Conservation (phyloP, 2,329 filamentous ascomycete genomes). For the Aureobasidium sp. region DNA sequence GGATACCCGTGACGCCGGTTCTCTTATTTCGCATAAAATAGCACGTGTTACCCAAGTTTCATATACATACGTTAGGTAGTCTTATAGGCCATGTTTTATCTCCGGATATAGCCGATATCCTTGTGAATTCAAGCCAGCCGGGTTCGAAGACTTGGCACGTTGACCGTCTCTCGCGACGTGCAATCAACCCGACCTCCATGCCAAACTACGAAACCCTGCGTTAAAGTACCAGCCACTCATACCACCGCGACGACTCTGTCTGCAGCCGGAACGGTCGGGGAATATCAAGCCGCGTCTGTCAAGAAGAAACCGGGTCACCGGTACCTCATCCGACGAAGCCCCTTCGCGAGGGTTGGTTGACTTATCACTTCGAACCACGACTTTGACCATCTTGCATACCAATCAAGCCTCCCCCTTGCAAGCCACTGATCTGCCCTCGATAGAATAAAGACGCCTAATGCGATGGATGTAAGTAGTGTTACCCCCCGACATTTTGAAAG, state of each 20-base stretch:
- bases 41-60: background rate
- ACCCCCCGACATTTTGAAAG: background rate
- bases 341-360: background rate
- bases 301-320: slow-evolving; percentile 5
- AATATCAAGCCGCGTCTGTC: background rate
- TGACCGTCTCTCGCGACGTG: background rate
- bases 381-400: slow-evolving; percentile 10
- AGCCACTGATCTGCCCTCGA: slow-evolving; percentile 4
- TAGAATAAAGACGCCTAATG: background rate
- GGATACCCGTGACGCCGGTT: background rate
- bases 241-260: background rate
- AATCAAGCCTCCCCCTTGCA: slow-evolving; percentile 9
- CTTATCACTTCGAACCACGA: slow-evolving; percentile 8
- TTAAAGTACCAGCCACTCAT: background rate
- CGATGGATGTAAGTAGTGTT: slow-evolving; percentile 11
- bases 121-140: background rate
- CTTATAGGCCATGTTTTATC: background rate
- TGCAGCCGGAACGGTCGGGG: slow-evolving; percentile 11
- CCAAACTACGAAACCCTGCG: background rate
- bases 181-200: background rate
- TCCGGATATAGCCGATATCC: slow-evolving; percentile 6
- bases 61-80: background rate
- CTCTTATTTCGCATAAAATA: background rate
- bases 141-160: background rate
- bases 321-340: background rate